Conservation (phyloP, 2,329 filamentous ascomycete species). For the Aspergillus clavatus region DNA sequence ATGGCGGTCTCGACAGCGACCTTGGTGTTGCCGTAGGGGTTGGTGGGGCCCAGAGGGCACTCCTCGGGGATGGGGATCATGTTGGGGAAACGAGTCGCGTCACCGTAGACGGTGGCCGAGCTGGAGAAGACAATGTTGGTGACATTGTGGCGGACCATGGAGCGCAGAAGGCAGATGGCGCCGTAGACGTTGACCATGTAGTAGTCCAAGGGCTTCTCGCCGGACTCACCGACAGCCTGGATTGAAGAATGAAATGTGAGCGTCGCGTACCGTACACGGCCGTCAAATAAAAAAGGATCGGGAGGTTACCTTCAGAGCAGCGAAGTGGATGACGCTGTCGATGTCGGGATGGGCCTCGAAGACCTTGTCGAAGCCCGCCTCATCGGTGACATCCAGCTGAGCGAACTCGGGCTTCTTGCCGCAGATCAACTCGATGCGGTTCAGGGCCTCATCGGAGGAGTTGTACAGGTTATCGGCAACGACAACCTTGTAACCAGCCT, state of each 20-base stretch:
- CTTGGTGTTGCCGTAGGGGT: conserved; percentile 97
- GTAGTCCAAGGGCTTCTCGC: conserved; percentile 92
- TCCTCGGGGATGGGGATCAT: conserved; percentile 99
- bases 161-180: conserved; percentile 77
- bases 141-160: conserved; percentile 86
- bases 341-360: conserved; percentile 88
- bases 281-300: conserved; percentile 3
- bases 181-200: conserved; percentile 96
- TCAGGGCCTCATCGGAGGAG: conserved; percentile 83
- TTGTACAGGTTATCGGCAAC: conserved; percentile 97
- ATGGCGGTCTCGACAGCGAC: conserved; percentile 87
- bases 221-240: conserved; percentile 91
- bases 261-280: background rate
- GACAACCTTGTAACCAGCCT: conserved; percentile 93
- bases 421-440: conserved; percentile 89
- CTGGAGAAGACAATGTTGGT: conserved; percentile 98
- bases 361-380: conserved; percentile 75
- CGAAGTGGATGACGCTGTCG: conserved; percentile 98
- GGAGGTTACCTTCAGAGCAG: conserved; percentile 74
- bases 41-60: conserved; percentile 93
- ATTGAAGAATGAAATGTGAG: conserved; percentile 8
- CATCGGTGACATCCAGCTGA: conserved; percentile 82
- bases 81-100: conserved; percentile 89
- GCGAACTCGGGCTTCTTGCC: conserved; percentile 84
- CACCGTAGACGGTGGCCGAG: conserved; percentile 95